These are phyloP conservation scores for Furcasterigmium furcatum DNA, from an alignment of 2,329 filamentous ascomycete genomes.

Conservation along the genomic window DNA sequence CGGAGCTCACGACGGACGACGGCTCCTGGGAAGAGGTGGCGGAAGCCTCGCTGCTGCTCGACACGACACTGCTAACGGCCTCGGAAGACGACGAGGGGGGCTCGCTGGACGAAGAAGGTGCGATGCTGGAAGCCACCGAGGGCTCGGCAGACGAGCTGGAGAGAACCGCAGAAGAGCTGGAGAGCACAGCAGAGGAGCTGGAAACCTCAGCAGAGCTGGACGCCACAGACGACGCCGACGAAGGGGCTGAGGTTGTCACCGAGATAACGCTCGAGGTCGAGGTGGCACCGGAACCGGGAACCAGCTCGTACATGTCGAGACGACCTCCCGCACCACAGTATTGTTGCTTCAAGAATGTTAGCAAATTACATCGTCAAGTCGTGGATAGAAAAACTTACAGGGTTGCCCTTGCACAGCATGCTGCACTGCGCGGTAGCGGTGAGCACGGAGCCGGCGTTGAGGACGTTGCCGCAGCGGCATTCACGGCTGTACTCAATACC, in stretches of 20 bases:
- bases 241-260: not conserved
- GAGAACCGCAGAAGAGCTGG: not conserved
- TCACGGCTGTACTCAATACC: constrained; percentile 23
- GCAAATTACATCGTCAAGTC: not conserved
- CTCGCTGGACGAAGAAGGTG: not conserved
- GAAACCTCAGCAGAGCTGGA: not conserved
- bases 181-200: not conserved
- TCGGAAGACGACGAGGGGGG: not conserved
- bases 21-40: not conserved
- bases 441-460: constrained; percentile 11
- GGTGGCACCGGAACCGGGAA: not conserved
- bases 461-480: constrained; percentile 19
- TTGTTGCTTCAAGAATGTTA: constrained; percentile 7
- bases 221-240: not conserved
- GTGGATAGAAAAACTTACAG: not conserved
- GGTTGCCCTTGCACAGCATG: constrained; percentile 16
- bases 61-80: not conserved
- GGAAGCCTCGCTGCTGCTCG: not conserved
- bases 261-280: not conserved
- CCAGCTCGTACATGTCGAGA: constrained; percentile 9
- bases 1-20: not conserved
- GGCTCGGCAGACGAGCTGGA: not conserved
- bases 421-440: constrained; percentile 12
- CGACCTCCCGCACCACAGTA: constrained; percentile 11
- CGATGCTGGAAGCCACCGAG: not conserved